phyloP scores from a whole-genome alignment of 169 alveolate species.

The Plasmodium gonderi region DNA sequence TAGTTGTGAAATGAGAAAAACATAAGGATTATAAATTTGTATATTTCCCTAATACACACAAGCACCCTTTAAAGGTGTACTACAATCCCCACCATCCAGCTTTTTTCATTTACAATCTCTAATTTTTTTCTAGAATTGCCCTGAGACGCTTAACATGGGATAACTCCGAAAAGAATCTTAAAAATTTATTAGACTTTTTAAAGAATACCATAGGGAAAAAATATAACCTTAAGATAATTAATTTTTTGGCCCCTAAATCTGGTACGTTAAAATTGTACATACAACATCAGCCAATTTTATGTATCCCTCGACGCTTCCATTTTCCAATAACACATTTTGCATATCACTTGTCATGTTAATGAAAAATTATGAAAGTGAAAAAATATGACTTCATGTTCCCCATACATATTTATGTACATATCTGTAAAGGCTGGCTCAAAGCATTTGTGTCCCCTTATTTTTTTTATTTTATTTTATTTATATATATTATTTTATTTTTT shows the following conservation, averaged over 20 bases:
- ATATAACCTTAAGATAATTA: slow-evolving; percentile 38
- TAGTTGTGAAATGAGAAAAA: not conserved
- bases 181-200: slow-evolving; percentile 33
- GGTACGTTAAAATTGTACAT: slow-evolving; percentile 17
- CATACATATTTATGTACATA: too few species aligned
- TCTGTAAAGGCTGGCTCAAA: too few species aligned
- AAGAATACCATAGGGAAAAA: slow-evolving; percentile 56
- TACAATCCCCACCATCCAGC: not conserved
- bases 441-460: not conserved
- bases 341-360: not conserved
- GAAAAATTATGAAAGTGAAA: too few species aligned
- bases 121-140: slow-evolving; percentile 12
- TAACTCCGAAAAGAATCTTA: slow-evolving; percentile 54
- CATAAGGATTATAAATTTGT: not conserved
- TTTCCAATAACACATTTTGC: too few species aligned
- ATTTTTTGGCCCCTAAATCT: slow-evolving; percentile 27
- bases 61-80: not conserved
- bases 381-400: too few species aligned
- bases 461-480: not conserved
- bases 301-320: not conserved
- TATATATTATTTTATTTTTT: not conserved
- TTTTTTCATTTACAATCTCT: too few species aligned
- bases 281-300: not conserved
- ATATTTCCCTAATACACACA: not conserved
- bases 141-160: slow-evolving; percentile 60